Evolutionary conservation across 805 yeast species (phyloP).

Genomic region (Starmerella floricola): DNA sequence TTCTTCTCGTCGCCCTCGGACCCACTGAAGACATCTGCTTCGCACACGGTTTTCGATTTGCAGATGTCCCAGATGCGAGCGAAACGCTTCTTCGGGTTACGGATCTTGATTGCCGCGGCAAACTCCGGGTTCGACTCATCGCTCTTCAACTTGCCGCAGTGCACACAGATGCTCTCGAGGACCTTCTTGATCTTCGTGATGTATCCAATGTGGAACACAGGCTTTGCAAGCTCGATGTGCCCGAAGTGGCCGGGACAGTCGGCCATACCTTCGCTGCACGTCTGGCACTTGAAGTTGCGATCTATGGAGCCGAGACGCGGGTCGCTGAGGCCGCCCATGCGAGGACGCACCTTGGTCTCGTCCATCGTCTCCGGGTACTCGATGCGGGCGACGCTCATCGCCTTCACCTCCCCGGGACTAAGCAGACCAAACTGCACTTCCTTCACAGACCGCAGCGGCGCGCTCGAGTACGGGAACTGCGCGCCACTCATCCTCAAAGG

Average conservation of each 20-base stretch:
- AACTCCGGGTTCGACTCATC: conserved; percentile 74
- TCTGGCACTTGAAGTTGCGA: conserved; percentile 94
- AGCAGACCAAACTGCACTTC: conserved; percentile 97
- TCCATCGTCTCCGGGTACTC: conserved; percentile 99
- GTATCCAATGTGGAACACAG: conserved; percentile 92
- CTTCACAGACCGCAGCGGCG: conserved; percentile 92
- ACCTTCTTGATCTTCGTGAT: conserved; percentile 87
- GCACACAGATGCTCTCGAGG: conserved; percentile 95
- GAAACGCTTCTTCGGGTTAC: conserved; percentile 91
- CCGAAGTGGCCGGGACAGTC: conserved; percentile 99
- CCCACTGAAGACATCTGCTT: conserved; percentile 50
- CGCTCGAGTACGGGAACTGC: conserved; percentile 86
- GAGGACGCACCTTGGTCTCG: conserved; percentile 84
- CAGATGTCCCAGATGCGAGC: conserved; percentile 93
- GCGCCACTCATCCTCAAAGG: conserved; percentile 30
- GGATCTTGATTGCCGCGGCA: conserved; percentile 77
- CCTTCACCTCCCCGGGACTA: conserved; percentile 95
- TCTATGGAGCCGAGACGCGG: conserved; percentile 96
- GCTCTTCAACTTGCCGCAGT: conserved; percentile 85
- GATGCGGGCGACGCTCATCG: conserved; percentile 93
- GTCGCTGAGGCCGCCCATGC: conserved; percentile 94
- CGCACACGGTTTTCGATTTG: conserved; percentile 89
- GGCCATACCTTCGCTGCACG: conserved; percentile 98
- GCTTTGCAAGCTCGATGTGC: conserved; percentile 94
- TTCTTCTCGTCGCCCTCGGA: conserved; percentile 42